phyloP scores from a whole-genome alignment of 2,329 filamentous ascomycete genomes.

The Verticillium nubilum region DNA sequence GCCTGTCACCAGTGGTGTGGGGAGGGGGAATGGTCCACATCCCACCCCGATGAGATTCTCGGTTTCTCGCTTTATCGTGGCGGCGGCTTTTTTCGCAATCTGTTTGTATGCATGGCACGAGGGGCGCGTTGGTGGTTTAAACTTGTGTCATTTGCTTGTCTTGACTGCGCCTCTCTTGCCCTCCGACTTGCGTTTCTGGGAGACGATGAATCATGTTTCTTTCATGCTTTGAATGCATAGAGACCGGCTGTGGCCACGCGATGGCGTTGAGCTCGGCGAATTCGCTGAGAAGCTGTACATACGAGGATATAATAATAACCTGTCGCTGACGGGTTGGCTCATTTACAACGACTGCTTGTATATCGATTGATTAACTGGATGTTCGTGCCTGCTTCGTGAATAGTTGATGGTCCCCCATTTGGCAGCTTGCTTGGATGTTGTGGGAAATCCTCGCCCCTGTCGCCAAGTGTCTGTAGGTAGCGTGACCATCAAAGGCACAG shows the following conservation, averaged over 20 bases:
- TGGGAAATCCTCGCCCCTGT: too few relatives aligned
- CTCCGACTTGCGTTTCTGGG: constrained; percentile 4
- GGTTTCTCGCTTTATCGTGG: background rate
- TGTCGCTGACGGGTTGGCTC: constrained; percentile 8
- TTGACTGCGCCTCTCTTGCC: background rate
- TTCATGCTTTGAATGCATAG: background rate
- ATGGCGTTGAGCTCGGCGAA: background rate
- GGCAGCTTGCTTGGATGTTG: too few relatives aligned
- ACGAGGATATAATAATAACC: constrained; percentile 13
- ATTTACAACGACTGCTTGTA: background rate
- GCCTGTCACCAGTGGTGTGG: background rate
- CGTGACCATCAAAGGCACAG: too few relatives aligned
- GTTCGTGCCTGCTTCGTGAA: too few relatives aligned
- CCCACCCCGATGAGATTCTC: background rate
- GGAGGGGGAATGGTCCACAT: background rate
- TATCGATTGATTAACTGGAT: background rate
- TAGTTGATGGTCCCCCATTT: too few relatives aligned
- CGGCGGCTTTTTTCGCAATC: background rate
- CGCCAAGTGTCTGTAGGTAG: too few relatives aligned
- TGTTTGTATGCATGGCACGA: background rate
- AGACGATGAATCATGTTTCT: background rate
- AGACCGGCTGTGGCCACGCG: background rate
- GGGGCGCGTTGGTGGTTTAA: background rate
- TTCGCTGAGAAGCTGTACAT: constrained; percentile 9
- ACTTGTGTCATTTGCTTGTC: background rate